phyloP scores from a whole-genome alignment of 441 rosid species.

The Populus hybrid region DNA sequence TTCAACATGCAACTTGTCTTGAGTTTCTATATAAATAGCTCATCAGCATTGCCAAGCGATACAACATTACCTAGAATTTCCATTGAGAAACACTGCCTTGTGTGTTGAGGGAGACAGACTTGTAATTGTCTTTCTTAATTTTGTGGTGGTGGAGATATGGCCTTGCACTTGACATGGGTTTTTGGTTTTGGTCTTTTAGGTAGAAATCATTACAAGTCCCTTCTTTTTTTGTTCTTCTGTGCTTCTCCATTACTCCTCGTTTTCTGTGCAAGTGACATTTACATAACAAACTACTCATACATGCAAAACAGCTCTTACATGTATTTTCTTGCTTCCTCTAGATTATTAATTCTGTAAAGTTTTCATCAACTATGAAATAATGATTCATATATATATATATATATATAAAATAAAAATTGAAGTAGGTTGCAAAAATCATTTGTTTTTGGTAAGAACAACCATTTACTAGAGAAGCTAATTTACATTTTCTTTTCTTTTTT shows the following conservation, averaged over 20 bases:
- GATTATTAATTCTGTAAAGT: neutral
- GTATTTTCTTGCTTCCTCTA: neutral
- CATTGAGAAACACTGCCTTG: constrained; percentile 2
- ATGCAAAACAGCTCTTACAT: neutral
- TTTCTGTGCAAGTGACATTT: neutral
- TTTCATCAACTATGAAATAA: neutral
- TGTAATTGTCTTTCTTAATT: neutral
- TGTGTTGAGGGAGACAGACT: constrained; percentile 13
- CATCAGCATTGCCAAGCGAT: neutral
- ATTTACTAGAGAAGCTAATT: neutral
- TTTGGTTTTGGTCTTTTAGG: constrained; percentile 71
- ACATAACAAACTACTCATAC: neutral
- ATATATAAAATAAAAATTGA: neutral
- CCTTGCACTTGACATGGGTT: constrained; percentile 43
- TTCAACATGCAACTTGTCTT: constrained; percentile 26
- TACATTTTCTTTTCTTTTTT: neutral
- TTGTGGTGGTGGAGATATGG: constrained; percentile 36
- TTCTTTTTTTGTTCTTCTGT: constrained; percentile 7
- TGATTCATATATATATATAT: neutral
- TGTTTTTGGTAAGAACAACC: neutral
- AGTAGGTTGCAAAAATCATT: neutral
- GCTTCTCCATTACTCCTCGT: neutral
- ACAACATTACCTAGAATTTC: constrained; percentile 2
- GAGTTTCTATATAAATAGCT: constrained; percentile 42
- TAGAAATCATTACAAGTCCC: constrained; percentile 11